phyloP scores from a whole-genome alignment of 176 grass and related monocot species.

The Rhynchospora breviuscula region DNA sequence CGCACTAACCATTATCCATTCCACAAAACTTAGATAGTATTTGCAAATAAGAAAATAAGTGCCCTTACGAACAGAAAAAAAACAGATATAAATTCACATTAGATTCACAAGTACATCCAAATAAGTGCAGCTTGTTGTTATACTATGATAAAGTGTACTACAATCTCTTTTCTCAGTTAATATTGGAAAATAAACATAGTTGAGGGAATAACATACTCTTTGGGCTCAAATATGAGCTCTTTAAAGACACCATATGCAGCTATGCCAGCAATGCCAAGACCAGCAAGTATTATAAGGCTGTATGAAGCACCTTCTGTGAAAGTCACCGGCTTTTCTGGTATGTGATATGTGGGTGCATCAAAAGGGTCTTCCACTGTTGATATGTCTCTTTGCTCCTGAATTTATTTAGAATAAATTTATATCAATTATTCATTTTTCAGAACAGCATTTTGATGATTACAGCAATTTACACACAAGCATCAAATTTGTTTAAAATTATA shows the following conservation, averaged over 20 bases:
- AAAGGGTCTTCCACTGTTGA: conserved; percentile 80
- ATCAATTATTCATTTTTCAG: neutral
- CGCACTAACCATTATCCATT: neutral
- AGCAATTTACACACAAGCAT: neutral
- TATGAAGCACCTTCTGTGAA: conserved; percentile 92
- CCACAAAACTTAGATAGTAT: too few relatives aligned
- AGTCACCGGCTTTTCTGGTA: conserved; percentile 91
- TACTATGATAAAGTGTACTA: too few relatives aligned
- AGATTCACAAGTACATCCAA: too few relatives aligned
- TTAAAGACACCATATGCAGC: conserved; percentile 97
- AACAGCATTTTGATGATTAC: neutral
- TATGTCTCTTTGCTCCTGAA: conserved; percentile 69
- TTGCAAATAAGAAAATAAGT: too few relatives aligned
- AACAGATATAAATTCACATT: too few relatives aligned
- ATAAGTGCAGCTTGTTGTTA: too few relatives aligned
- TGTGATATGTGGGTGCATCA: conserved; percentile 84
- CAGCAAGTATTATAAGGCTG: conserved; percentile 76
- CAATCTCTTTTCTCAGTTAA: neutral
- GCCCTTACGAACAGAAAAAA: too few relatives aligned
- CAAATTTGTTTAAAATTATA: too few relatives aligned
- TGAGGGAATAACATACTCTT: conserved; percentile 54
- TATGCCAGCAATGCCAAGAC: conserved; percentile 72
- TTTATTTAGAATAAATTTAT: neutral
- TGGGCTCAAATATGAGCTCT: conserved; percentile 97
- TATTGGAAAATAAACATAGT: conserved; percentile 26